Base-by-base conservation (phyloP, 805 yeast genomes). In the Candida methanosorbosa region DNA sequence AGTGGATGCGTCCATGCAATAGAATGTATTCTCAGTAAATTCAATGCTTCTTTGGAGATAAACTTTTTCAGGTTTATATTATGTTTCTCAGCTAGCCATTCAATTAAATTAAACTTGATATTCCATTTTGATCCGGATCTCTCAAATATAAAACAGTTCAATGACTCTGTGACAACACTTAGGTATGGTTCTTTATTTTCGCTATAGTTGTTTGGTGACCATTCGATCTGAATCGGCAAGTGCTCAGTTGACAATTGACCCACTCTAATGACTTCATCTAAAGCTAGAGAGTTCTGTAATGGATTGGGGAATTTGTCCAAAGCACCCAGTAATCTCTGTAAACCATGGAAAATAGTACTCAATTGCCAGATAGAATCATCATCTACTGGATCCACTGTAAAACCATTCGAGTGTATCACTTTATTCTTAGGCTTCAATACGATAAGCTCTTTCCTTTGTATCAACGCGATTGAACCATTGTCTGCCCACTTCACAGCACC, bases 191-290 rank as follows among this genome's bases (percentile, higher is more conserved):
- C 39, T 20, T 31, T 33, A 18, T 30, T 35, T 11, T 19, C n/a
- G n/a, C 42, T 33, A 4, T 41, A 39, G 12, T 50, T 49, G 3
- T 41, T 38, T 1, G 52, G 34, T 9, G 53, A 45, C 54, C 54
- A 50, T 7, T 33, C 27, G 2, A 42, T 33, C 23, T 42, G 41
- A n/a, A 40, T 33, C 4, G 46, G 36, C 3, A 36, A 20, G 38
- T 38, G 27, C 30, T 43, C 30, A 23, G 28, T 9, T 24, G 40
- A 44, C 4, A 31, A 33, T 29, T 46, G 49, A 7, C 50, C 50
- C 9, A 40, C 36, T 18, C 43, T 31, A 2, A 44, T 25, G n/a
- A 33, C 22, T 33, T 49, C 53, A 9, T 47, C 37, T 18, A 33
- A 24, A 5, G 44, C 38, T 11, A 40, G 27, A 7, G 34, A 22